A percentile compares a stretch with the other conserved stretches of the same genome.
These are phyloP conservation scores for Neofusicoccum sp. DNA, from an alignment of 2,329 filamentous ascomycete species.

Conservation along the genomic window DNA sequence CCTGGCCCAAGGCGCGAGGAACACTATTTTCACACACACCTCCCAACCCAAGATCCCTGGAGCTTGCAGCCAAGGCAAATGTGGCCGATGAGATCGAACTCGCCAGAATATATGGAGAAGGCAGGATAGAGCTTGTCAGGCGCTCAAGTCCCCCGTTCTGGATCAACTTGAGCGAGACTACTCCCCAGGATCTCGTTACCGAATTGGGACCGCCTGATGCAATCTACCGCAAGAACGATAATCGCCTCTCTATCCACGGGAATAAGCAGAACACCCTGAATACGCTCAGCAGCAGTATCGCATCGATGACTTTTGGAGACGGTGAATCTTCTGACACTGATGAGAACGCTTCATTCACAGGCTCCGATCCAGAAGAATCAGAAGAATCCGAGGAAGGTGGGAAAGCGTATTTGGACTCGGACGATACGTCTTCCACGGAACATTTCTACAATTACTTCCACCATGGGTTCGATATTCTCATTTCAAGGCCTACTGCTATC, in stretches of 20 bases:
- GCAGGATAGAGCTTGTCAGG: conserved; percentile 73
- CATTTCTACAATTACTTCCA: conserved; percentile 96
- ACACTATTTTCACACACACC: conserved; percentile 74
- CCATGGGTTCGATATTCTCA: conserved; percentile 86
- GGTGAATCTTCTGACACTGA: conserved; percentile 34
- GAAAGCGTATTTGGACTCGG: conserved; percentile 19
- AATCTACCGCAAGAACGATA: conserved; percentile 88
- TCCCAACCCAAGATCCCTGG: conserved; percentile 70
- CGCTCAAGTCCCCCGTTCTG: conserved; percentile 65
- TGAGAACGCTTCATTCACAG: conserved; percentile 20
- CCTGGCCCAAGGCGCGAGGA: conserved; percentile 80
- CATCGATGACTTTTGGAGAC: conserved; percentile 8
- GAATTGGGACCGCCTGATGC: conserved; percentile 92
- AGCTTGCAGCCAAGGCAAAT: conserved; percentile 66
- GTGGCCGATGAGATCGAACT: conserved; percentile 82
- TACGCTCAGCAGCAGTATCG: conserved; percentile 4
- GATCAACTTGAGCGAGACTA: conserved; percentile 80
- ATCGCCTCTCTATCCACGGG: conserved; percentile 77
- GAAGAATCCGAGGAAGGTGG: conserved; percentile 29
- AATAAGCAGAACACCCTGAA: conserved; percentile 41
- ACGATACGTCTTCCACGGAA: conserved; percentile 61
- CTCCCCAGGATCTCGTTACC: conserved; percentile 84
- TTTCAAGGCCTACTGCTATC: conserved; percentile 67
- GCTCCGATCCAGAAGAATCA: conserved; percentile 60
- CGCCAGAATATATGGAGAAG: conserved; percentile 73